A percentile compares a stretch with the other conserved stretches of the same genome.
Conservation (phyloP, 2,329 filamentous ascomycete species). For the Knufia petricola region DNA sequence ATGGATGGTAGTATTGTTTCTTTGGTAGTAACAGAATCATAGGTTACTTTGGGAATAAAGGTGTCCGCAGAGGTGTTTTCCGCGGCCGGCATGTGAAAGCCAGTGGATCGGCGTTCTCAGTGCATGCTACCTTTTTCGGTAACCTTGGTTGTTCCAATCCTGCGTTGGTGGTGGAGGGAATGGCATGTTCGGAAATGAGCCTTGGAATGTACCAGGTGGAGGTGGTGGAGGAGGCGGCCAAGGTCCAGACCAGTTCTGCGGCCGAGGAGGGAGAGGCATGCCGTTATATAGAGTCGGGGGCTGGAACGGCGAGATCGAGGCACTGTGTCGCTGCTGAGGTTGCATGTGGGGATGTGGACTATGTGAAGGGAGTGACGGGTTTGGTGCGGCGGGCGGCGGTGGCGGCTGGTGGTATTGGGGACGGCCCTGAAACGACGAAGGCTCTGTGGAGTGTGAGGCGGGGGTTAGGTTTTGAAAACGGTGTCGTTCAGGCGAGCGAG, state of each 20-base stretch:
- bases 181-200: not conserved
- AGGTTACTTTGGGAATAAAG: too few relatives aligned
- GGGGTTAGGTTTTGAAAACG: conserved; percentile 17
- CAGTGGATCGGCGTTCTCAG: too few relatives aligned
- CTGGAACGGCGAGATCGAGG: conserved; percentile 11
- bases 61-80: too few relatives aligned
- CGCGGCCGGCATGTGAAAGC: too few relatives aligned
- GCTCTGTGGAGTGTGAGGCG: not conserved
- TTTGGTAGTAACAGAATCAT: too few relatives aligned
- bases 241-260: conserved; percentile 6
- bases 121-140: not conserved
- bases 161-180: conserved; percentile 6
- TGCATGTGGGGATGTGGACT: conserved; percentile 15
- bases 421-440: not conserved
- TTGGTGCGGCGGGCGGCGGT: conserved; percentile 19
- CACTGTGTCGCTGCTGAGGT: conserved; percentile 18
- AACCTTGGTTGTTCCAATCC: not conserved
- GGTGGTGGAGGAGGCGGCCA: conserved; percentile 10
- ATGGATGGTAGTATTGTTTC: too few relatives aligned
- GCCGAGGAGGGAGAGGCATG: conserved; percentile 1
- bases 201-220: not conserved
- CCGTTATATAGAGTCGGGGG: conserved; percentile 23
- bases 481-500: conserved; percentile 14
- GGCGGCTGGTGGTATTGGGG: conserved; percentile 16
- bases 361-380: conserved; percentile 12